Base-by-base conservation (phyloP, 2,329 filamentous ascomycete species). In the Xylariaceae sp. region DNA sequence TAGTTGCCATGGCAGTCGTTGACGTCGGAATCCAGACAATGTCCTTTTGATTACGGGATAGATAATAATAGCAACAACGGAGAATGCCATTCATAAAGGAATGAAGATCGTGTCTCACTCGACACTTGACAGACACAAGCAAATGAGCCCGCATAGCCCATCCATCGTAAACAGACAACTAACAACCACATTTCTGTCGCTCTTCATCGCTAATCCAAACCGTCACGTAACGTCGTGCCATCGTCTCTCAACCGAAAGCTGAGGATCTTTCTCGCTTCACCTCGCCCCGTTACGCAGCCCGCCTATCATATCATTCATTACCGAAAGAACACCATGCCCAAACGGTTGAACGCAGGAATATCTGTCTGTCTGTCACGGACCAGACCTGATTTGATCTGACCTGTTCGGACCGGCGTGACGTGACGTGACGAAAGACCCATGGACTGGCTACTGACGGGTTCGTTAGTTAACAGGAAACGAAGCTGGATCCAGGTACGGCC, bases 401-500 rank as follows among this genome's bases (percentile, higher is more conserved):
- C 17, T 18, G 17, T 18, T 18, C 17, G 17, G 17, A 18, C 17
- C 17, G 17, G 17, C 17, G 17, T 18, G 17, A 18, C 17, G 17
- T 30, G 23, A 5, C 23, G 23, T 30, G 23, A 30, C 23, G 23
- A 41, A 41, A 41, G 30, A 10, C 48, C 35, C 54, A 23, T 30
- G 23, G 23, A 30, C 23, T 30, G 5, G 5, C 5, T 4, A 30
- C 23, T 30, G 1, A 30, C 23, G 23, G 23, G 23, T 30, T 30
- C 23, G 23, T 30, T 30, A 30, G 23, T 30, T 30, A 30, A 30
- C 23, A 30, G 23, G 23, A 30, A 30, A 30, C 23, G 23, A 30
- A 30, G 5, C 23, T 17, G 39, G 39, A 44, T 55, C 55, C 48
- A 55, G 61, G 35, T 66, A 66, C 64, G 64, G 64, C 64, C 64